A percentile compares a stretch with the other conserved stretches of the same genome.
Conservation (phyloP, 2,329 filamentous ascomycete species). For the Cladosporium sp. region DNA sequence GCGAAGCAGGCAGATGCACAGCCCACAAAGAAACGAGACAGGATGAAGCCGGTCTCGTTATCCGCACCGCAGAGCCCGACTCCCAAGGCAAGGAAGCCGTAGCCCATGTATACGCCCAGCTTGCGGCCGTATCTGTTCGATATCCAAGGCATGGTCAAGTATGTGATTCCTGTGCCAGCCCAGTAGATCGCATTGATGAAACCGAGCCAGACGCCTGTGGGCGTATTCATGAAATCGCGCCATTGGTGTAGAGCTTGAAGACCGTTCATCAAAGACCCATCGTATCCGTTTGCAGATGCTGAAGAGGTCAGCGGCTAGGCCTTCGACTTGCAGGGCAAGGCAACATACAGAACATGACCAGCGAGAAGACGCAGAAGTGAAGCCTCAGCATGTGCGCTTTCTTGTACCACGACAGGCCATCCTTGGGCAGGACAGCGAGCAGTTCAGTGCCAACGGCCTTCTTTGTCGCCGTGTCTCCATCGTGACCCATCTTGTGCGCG, state of each 20-base stretch:
- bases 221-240: constrained; percentile 35
- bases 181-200: constrained; percentile 31
- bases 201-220: constrained; percentile 34
- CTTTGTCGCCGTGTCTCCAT: not conserved
- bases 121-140: constrained; percentile 41
- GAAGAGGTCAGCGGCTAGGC: not conserved
- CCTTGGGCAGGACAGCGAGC: constrained; percentile 20
- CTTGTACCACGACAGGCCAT: constrained; percentile 25
- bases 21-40: constrained; percentile 42
- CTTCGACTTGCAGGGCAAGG: not conserved
- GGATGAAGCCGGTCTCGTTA: constrained; percentile 38
- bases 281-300: constrained; percentile 22
- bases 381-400: constrained; percentile 25
- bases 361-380: constrained; percentile 20
- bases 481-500: not conserved
- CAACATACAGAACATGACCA: constrained; percentile 25
- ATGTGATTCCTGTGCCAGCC: constrained; percentile 32
- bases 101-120: constrained; percentile 35
- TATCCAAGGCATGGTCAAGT: constrained; percentile 34
- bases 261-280: constrained; percentile 24
- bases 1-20: constrained; percentile 37
- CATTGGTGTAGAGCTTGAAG: constrained; percentile 36
- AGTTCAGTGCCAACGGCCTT: constrained; percentile 25
- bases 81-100: constrained; percentile 37
- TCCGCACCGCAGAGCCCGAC: constrained; percentile 23